These are phyloP conservation scores for Abrus pulchellus DNA, from an alignment of 306 rosid genomes.

Conservation along the genomic window DNA sequence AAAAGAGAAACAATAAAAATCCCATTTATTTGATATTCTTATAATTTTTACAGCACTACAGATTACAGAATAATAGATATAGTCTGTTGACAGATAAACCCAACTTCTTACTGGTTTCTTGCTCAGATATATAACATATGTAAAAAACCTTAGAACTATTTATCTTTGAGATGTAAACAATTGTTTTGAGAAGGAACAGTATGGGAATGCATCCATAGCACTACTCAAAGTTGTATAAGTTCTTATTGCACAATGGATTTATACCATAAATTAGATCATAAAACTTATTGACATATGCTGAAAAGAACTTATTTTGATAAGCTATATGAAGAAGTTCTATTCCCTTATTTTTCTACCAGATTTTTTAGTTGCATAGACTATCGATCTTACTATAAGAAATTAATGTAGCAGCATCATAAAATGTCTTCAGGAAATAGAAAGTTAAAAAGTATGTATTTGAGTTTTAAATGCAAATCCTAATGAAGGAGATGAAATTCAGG, in stretches of 20 bases:
- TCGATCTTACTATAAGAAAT: conserved; percentile 24
- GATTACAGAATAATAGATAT: conserved; percentile 2
- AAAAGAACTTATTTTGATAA: no score
- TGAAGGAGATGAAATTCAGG: conserved; percentile 35
- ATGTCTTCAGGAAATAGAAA: background rate
- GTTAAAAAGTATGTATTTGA: background rate
- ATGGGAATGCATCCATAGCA: conserved; percentile 17
- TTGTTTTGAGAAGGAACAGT: background rate
- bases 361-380: conserved; percentile 26
- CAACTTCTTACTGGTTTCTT: conserved; percentile 20
- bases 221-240: background rate
- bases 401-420: conserved; percentile 30
- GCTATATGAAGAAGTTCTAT: background rate
- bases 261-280: no score
- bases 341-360: conserved; percentile 22
- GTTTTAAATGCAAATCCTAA: conserved; percentile 17
- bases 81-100: conserved; percentile 15
- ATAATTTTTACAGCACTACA: conserved; percentile 14
- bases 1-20: conserved; percentile 38
- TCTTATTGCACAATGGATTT: background rate
- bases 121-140: conserved; percentile 9
- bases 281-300: no score
- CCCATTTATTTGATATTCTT: conserved; percentile 35
- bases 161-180: conserved; percentile 15
- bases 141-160: background rate